Evolutionary conservation across 1,284 basidiomycete genomes (phyloP).

Genomic region (Dichomitus squalens): DNA sequence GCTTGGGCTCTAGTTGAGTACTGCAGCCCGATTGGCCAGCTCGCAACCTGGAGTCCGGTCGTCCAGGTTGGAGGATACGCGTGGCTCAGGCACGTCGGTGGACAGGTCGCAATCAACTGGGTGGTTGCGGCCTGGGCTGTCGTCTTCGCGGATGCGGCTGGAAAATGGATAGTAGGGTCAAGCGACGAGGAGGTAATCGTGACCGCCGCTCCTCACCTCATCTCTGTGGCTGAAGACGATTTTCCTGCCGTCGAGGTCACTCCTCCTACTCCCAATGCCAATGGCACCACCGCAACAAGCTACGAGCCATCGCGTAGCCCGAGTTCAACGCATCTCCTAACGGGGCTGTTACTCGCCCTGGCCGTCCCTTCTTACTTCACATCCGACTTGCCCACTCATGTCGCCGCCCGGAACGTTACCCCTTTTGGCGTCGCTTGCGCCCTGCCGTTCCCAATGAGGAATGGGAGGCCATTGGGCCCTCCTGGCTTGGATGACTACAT

Average conservation of each 20-base stretch:
- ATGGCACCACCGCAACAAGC: not conserved
- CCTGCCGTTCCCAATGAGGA: conserved; percentile 46
- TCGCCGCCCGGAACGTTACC: conserved; percentile 46
- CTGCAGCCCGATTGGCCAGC: conserved; percentile 64
- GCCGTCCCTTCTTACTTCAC: conserved; percentile 57
- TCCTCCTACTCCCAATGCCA: not conserved
- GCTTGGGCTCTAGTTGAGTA: conserved; percentile 55
- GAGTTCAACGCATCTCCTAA: conserved; percentile 38
- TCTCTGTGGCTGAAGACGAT: conserved; percentile 16
- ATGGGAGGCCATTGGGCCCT: conserved; percentile 37
- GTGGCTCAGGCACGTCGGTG: conserved; percentile 62
- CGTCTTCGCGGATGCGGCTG: conserved; percentile 55
- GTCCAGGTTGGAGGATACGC: conserved; percentile 53
- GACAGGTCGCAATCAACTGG: conserved; percentile 69
- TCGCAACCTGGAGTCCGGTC: conserved; percentile 70
- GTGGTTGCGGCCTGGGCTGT: conserved; percentile 70
- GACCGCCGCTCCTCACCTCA: conserved; percentile 5
- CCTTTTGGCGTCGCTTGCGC: conserved; percentile 66
- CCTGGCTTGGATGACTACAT: conserved; percentile 63
- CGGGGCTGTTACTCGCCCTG: conserved; percentile 45
- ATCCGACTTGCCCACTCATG: conserved; percentile 45
- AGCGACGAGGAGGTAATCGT: conserved; percentile 20
- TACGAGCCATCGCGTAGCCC: conserved; percentile 8
- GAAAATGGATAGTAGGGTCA: conserved; percentile 57
- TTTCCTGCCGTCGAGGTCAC: not conserved